Evolutionary conservation across 2,329 filamentous ascomycete genomes (phyloP), one percentile per base, ranked within the genome.

Genomic region (Fusarium redolens): DNA sequence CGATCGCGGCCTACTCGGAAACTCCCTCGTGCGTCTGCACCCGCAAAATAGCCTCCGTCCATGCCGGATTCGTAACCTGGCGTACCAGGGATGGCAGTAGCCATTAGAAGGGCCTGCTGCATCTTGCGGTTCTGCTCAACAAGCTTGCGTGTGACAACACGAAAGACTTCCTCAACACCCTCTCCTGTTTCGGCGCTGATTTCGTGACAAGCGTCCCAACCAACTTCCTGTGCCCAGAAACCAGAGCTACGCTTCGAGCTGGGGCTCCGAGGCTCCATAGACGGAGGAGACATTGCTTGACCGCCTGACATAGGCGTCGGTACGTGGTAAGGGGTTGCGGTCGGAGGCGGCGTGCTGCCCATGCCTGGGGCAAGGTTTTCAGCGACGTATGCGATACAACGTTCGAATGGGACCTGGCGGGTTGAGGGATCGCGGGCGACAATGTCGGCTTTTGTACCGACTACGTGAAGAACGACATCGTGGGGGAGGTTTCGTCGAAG

Each of bases 191-290:
- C 96, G 52, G 96, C 95, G 75, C 92, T 95, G 79, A 99, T 96
- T 84, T 99, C 96, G 82, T 98, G 96, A 81, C 96, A 98, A 71
- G 95, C 97, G 78, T 98, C 95, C 95, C 96, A 98, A 58, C 95
- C 95, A 10, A 95, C 91, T 79, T 98, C 95, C 81, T 96, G 93
- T 28, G 92, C 94, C 95, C 95, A 98, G 83, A 95, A 94, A 4
- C 92, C 92, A 41, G 90, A 92, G 77, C 90, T 92, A 45, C 90
- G 86, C 80, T 92, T 92, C 51, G 88, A 90, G 76, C 86, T 88
- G 48, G 90, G 90, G 71, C 87, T 90, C 61, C 88, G 86, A 17
- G 88, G 88, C 73, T 91, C 89, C 63, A 83, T 82, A 65, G 71
- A 71, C 68, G 79, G 55, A 72, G 50, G 72, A 38, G 69, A 72